Percentiles rank a stretch among this genome's conserved stretches.
Conservation (phyloP, 73 alveolate species). For the Paramecium sexaurelia region DNA sequence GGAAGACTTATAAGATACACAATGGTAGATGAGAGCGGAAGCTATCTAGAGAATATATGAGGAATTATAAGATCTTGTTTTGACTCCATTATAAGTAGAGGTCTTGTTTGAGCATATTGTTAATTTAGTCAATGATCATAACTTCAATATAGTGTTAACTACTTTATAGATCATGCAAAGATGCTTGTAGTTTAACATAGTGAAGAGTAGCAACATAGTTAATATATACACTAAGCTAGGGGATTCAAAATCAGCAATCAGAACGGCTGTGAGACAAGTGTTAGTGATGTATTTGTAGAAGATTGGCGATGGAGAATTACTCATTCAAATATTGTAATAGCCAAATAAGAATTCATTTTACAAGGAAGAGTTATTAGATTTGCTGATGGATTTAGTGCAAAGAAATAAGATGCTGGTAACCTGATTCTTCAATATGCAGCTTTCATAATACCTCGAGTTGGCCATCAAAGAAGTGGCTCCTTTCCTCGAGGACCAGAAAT, state of each 20-base stretch:
- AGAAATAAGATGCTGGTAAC: constrained; percentile 48
- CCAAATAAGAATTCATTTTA: constrained; percentile 24
- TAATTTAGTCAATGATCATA: constrained; percentile 10
- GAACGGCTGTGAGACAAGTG: constrained; percentile 8
- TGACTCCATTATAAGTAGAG: constrained; percentile 6
- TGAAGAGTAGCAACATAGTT: not conserved
- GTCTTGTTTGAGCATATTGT: constrained; percentile 13
- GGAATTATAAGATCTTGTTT: not conserved
- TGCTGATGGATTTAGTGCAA: constrained; percentile 4
- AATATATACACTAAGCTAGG: constrained; percentile 4
- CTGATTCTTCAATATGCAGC: not conserved
- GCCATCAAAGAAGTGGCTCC: constrained; percentile 64
- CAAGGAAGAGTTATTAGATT: constrained; percentile 61
- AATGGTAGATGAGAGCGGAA: constrained; percentile 47
- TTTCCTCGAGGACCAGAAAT: constrained; percentile 53
- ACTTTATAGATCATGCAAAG: constrained; percentile 4
- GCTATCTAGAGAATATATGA: constrained; percentile 17
- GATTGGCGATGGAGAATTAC: constrained; percentile 1
- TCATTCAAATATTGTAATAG: not conserved
- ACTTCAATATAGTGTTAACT: constrained; percentile 36
- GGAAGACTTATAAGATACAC: constrained; percentile 24
- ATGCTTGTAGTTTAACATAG: not conserved
- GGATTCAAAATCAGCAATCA: constrained; percentile 26
- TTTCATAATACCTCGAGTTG: constrained; percentile 34
- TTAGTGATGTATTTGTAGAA: not conserved